Evolutionary conservation across 352 stramenopile genomes (phyloP).

Genomic region (Pelagophyceae sp.): DNA sequence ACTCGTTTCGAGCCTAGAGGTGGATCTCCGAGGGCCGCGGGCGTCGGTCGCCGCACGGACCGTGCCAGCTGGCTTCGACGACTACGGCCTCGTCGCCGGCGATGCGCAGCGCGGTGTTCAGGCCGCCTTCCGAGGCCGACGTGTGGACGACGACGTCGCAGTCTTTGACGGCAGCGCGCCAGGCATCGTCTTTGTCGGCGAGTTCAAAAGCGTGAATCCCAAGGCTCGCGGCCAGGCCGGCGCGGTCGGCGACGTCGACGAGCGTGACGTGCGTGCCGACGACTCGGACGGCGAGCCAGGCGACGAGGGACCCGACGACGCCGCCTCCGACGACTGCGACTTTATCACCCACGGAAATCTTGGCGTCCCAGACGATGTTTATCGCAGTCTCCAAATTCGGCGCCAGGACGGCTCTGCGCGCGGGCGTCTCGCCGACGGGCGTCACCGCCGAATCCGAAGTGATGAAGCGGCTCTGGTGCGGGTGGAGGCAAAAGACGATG

Average conservation of each 20-base stretch:
- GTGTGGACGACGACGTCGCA: constrained; percentile 15
- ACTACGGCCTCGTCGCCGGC: constrained; percentile 15
- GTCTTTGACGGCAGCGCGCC: neutral
- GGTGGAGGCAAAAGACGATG: constrained; percentile 16
- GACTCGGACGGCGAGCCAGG: neutral
- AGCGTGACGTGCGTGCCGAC: neutral
- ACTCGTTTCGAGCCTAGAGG: neutral
- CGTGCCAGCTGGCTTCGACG: constrained; percentile 16
- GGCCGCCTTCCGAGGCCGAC: neutral
- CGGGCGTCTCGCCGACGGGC: neutral
- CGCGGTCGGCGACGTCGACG: constrained; percentile 1
- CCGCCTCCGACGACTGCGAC: constrained; percentile 8
- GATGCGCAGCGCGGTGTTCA: neutral
- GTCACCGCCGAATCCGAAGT: neutral
- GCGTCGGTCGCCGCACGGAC: no score
- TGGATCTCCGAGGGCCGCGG: no score
- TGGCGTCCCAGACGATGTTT: constrained; percentile 18
- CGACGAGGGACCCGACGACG: constrained; percentile 16
- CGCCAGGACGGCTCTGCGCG: constrained; percentile 8
- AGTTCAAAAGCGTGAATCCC: neutral
- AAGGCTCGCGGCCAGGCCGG: neutral
- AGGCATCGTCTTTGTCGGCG: neutral
- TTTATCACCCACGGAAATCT: neutral
- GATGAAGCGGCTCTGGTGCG: constrained; percentile 1
- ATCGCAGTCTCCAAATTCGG: constrained; percentile 17